phyloP scores from a whole-genome alignment of 2,329 filamentous ascomycete genomes.

The Apiospora marii region DNA sequence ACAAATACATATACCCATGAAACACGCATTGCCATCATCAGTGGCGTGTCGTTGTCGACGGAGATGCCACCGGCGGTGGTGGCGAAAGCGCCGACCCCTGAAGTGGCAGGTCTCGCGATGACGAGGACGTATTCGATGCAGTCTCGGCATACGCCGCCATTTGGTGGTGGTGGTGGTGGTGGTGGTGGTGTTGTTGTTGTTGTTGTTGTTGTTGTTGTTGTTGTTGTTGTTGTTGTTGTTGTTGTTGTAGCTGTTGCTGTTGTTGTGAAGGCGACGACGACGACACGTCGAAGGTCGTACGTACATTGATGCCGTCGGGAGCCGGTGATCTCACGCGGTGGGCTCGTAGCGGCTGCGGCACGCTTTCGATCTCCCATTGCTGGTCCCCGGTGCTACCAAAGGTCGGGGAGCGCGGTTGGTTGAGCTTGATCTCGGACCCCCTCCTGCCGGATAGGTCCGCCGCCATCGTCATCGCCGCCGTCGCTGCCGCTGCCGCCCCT shows the following conservation, averaged over 20 bases:
- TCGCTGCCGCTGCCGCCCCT: background rate
- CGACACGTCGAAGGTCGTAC: slow-evolving; percentile 6
- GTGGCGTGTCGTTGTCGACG: background rate
- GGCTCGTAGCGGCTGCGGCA: background rate
- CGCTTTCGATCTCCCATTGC: background rate
- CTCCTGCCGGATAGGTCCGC: no score
- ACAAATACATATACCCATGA: background rate
- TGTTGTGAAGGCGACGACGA: background rate
- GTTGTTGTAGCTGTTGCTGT: background rate
- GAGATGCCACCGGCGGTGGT: background rate
- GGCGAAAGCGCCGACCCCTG: slow-evolving; percentile 7
- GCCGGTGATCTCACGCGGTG: background rate
- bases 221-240: background rate
- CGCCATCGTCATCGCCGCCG: background rate
- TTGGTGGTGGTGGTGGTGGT: no score
- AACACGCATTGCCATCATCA: background rate
- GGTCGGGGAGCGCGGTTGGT: background rate
- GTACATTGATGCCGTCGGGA: background rate
- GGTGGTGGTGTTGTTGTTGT: background rate
- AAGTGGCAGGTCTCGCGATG: background rate
- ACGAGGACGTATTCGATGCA: background rate
- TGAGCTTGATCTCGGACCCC: background rate
- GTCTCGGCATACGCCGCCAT: background rate
- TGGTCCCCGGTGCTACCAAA: background rate
- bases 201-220: background rate